Conservation (phyloP, 2,329 filamentous ascomycete genomes). For the Stromatinia cepivora region DNA sequence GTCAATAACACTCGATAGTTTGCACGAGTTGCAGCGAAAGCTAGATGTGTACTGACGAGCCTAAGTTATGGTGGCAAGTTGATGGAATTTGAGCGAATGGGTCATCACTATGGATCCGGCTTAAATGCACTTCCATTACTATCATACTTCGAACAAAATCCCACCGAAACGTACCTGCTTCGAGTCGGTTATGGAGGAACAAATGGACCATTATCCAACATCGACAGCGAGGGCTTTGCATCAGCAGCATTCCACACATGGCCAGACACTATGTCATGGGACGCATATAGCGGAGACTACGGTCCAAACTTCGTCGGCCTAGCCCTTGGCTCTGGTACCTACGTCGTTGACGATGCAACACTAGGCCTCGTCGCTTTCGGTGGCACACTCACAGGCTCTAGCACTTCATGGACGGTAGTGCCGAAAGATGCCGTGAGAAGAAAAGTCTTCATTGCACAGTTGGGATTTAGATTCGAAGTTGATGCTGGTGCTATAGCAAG, state of each 20-base stretch:
- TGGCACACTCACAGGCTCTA: slow-evolving; percentile 43
- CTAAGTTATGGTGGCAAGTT: slow-evolving; percentile 39
- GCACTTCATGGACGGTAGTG: slow-evolving; percentile 40
- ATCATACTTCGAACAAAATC: slow-evolving; percentile 50
- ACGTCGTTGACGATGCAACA: slow-evolving; percentile 48
- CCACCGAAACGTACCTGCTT: slow-evolving; percentile 51
- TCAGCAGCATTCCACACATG: slow-evolving; percentile 58
- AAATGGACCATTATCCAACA: slow-evolving; percentile 55
- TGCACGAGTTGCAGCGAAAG: background rate
- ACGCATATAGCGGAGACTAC: slow-evolving; percentile 58
- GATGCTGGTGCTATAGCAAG: slow-evolving; percentile 48
- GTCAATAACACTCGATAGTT: background rate
- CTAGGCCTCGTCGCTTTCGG: slow-evolving; percentile 54
- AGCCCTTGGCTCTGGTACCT: slow-evolving; percentile 51
- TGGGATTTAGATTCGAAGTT: slow-evolving; percentile 46
- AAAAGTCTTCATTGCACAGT: slow-evolving; percentile 50
- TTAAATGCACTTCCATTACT: slow-evolving; percentile 59
- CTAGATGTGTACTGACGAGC: background rate
- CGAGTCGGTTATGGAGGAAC: slow-evolving; percentile 56
- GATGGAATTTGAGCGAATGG: slow-evolving; percentile 48
- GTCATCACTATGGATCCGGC: slow-evolving; percentile 62
- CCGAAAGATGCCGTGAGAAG: slow-evolving; percentile 50
- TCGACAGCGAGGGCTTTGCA: slow-evolving; percentile 55
- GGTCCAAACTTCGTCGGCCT: slow-evolving; percentile 56
- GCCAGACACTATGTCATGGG: slow-evolving; percentile 57